phyloP scores from a whole-genome alignment of 768 basidiomycete species.

The Boletales sp. region DNA sequence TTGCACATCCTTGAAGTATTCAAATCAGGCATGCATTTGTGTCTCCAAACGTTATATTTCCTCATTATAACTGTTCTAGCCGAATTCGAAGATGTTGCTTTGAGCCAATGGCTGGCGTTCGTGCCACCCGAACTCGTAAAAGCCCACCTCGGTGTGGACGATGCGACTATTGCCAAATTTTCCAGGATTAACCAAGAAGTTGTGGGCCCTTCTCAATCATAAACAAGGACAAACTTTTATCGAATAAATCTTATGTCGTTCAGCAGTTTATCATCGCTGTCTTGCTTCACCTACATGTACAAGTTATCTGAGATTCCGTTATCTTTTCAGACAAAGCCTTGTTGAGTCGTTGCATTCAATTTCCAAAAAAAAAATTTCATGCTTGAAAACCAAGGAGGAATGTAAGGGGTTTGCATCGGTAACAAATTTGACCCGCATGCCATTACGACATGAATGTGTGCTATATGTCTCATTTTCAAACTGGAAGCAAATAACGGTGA shows the following conservation, averaged over 20 bases:
- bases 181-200: conserved; percentile 50
- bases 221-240: too few relatives aligned
- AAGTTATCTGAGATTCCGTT: conserved; percentile 1
- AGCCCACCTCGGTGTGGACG: conserved; percentile 54
- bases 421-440: not conserved
- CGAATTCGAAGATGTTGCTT: conserved; percentile 52
- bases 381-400: not conserved
- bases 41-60: too few relatives aligned
- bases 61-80: conserved; percentile 26
- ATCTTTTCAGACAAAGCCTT: too few relatives aligned
- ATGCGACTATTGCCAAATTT: conserved; percentile 46
- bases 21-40: conserved; percentile 38
- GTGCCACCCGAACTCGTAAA: conserved; percentile 58
- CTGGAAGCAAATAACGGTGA: too few relatives aligned
- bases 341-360: too few relatives aligned
- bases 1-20: conserved; percentile 62
- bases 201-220: conserved; percentile 30
- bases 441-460: not conserved
- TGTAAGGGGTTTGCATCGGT: not conserved
- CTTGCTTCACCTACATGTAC: conserved; percentile 10
- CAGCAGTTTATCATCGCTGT: too few relatives aligned
- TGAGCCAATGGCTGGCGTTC: conserved; percentile 61
- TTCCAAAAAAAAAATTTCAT: too few relatives aligned
- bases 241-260: too few relatives aligned
- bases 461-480: not conserved